Conservation (phyloP, 345 rosid genomes). For the Luvunga scandens region DNA sequence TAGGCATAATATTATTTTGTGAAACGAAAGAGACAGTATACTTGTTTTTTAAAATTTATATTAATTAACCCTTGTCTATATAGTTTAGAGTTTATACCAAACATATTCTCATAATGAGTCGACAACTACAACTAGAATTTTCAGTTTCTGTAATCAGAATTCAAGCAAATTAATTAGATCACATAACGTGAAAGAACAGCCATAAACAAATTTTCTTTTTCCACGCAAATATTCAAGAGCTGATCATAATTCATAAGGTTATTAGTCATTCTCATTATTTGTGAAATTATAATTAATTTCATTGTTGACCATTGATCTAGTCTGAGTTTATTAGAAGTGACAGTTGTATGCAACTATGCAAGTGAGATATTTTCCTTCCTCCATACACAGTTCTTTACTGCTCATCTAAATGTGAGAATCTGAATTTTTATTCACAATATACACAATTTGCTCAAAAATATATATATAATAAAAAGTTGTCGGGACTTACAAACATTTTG, state of each 20-base stretch:
- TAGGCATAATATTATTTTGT: too few species aligned
- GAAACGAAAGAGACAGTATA: too few species aligned
- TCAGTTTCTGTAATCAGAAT: neutral
- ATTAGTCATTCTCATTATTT: neutral
- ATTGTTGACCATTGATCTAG: neutral
- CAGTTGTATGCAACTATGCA: neutral
- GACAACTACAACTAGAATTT: too few species aligned
- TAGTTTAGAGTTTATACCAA: neutral
- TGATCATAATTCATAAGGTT: too few species aligned
- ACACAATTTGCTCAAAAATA: neutral
- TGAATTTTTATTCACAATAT: neutral
- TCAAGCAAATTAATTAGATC: neutral
- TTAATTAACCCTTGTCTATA: too few species aligned
- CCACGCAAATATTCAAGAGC: too few species aligned
- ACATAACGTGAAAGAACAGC: neutral
- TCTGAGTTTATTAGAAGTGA: neutral
- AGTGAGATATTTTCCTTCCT: neutral
- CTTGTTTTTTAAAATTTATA: too few species aligned
- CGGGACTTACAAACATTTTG: neutral
- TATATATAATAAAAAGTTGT: too few species aligned
- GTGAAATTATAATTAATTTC: too few species aligned
- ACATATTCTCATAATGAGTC: too few species aligned
- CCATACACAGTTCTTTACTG: neutral
- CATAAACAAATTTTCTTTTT: neutral
- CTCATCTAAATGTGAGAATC: constrained; percentile 5